A percentile compares a stretch with the other conserved stretches of the same genome.
Conservation (phyloP, 257 asterid genomes). For the Lantana camara region DNA sequence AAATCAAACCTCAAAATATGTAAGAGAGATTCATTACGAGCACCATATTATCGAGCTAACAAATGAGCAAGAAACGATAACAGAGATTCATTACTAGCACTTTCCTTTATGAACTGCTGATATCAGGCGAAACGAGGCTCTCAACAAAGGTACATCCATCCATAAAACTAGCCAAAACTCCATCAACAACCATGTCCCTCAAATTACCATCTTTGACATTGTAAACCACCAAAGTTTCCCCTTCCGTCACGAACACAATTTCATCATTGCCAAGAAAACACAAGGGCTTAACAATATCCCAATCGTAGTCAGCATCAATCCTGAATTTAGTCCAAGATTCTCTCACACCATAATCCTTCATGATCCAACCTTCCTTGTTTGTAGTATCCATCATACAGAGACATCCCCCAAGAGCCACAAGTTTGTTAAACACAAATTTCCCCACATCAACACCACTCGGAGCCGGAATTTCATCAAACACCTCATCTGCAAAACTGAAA, state of each 20-base stretch:
- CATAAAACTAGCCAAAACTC: neutral
- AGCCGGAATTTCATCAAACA: conserved; percentile 43
- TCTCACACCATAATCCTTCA: neutral
- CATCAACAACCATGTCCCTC: conserved; percentile 9
- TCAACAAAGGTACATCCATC: neutral
- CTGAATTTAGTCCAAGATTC: neutral
- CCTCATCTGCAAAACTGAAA: conserved; percentile 38
- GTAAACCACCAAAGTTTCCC: neutral
- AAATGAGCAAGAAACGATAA: no score
- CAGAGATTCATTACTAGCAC: no score
- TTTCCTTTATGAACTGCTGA: no score
- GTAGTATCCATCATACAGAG: conserved; percentile 41
- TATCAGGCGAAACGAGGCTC: neutral
- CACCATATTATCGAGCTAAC: no score
- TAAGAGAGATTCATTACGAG: no score
- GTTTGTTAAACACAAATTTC: conserved; percentile 31
- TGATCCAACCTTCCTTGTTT: conserved; percentile 36
- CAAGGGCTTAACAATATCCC: neutral
- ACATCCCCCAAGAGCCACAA: conserved; percentile 44
- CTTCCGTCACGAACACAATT: neutral
- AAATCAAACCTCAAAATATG: no score
- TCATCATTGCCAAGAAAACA: neutral
- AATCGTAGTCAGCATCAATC: neutral
- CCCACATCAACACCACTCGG: conserved; percentile 28
- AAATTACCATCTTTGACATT: neutral